These are phyloP conservation scores for Coemansia sp. DNA, from an alignment of 192 early-diverging fungal genomes.

Conservation along the genomic window DNA sequence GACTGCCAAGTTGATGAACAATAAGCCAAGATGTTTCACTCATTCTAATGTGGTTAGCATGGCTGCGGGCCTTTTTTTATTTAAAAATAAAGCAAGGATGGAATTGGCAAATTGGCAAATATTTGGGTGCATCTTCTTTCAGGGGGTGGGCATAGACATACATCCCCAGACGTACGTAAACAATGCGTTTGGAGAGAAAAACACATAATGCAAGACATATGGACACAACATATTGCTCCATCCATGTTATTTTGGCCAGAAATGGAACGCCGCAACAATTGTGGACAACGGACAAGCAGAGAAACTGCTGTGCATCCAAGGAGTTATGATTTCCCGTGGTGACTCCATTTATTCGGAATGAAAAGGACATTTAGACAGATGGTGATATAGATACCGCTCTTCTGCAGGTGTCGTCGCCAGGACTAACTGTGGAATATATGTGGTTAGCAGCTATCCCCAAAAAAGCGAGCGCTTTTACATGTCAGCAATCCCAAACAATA, in stretches of 20 bases:
- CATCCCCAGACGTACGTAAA: not conserved
- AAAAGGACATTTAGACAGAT: not conserved
- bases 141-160: too few relatives aligned
- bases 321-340: not conserved
- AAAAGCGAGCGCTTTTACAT: too few relatives aligned
- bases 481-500: too few relatives aligned
- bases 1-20: not conserved
- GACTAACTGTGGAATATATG: too few relatives aligned
- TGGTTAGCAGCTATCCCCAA: too few relatives aligned
- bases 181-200: not conserved
- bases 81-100: not conserved
- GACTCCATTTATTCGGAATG: not conserved
- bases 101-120: not conserved
- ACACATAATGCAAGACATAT: not conserved
- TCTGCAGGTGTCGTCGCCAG: too few relatives aligned
- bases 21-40: not conserved
- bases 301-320: not conserved
- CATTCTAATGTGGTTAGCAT: not conserved
- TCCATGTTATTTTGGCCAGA: constrained; percentile 1
- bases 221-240: constrained; percentile 1
- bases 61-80: not conserved
- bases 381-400: too few relatives aligned
- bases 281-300: not conserved
- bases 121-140: not conserved
- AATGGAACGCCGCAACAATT: not conserved